Conservation (phyloP, 2,329 filamentous ascomycete genomes). For the Xylariales sp. region DNA sequence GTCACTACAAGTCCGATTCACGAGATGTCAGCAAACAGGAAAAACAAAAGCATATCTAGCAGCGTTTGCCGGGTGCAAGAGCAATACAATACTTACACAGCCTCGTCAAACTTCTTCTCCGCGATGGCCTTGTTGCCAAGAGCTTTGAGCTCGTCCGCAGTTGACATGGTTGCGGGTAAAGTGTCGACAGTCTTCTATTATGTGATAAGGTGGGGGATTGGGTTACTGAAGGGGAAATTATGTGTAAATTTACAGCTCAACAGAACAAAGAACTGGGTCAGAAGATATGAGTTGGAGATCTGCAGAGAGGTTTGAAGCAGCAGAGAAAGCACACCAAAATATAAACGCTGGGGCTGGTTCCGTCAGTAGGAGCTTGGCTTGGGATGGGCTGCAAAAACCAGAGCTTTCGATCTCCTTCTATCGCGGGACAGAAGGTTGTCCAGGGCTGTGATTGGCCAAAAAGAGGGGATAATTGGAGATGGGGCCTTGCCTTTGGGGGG, state of each 20-base stretch:
- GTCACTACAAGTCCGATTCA: slow-evolving; percentile 51
- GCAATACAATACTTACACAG: slow-evolving; percentile 88
- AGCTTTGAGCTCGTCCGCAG: slow-evolving; percentile 81
- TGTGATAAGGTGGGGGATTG: too few relatives aligned
- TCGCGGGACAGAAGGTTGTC: slow-evolving; percentile 1
- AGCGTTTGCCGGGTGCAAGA: too few relatives aligned
- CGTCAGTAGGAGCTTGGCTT: background rate
- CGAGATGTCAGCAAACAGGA: background rate
- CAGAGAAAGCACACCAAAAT: slow-evolving; percentile 2
- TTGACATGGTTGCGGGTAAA: slow-evolving; percentile 47
- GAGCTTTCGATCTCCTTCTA: slow-evolving; percentile 7
- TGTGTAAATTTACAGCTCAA: too few relatives aligned
- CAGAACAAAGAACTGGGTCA: too few relatives aligned
- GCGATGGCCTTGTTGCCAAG: slow-evolving; percentile 98
- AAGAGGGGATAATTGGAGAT: too few relatives aligned
- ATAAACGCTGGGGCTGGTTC: background rate
- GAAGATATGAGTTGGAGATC: too few relatives aligned
- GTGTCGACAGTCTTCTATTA: too few relatives aligned
- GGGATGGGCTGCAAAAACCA: background rate
- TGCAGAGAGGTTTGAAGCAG: too few relatives aligned
- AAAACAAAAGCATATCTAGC: background rate
- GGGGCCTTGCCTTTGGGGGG: background rate
- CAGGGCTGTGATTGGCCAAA: slow-evolving; percentile 4
- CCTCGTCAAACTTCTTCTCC: slow-evolving; percentile 93
- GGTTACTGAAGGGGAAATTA: too few relatives aligned